A percentile compares a stretch with the other conserved stretches of the same genome.
Evolutionary conservation across 805 yeast species (phyloP).

Genomic region (Yamadazyma olivae): DNA sequence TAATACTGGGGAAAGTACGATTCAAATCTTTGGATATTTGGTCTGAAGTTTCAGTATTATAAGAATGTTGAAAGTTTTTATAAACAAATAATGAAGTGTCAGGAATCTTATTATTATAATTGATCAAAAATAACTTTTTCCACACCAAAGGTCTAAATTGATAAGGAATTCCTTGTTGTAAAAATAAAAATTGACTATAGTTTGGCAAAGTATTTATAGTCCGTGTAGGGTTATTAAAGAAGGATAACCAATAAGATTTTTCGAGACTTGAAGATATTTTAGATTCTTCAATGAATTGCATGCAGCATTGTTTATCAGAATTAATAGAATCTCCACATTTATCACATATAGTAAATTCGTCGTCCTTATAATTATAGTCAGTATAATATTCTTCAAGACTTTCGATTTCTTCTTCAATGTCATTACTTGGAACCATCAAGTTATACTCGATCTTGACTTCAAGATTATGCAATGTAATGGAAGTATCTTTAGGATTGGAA

Average conservation of each 20-base stretch:
- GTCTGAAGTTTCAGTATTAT: conserved; percentile 33
- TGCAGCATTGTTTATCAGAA: conserved; percentile 21
- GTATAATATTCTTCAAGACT: conserved; percentile 15
- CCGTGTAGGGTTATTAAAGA: conserved; percentile 41
- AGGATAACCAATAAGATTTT: conserved; percentile 42
- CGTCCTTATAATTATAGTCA: conserved; percentile 21
- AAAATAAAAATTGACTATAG: conserved; percentile 42
- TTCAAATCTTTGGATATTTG: conserved; percentile 56
- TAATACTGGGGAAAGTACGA: conserved; percentile 57
- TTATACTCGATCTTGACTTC: conserved; percentile 25
- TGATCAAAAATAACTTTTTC: conserved; percentile 36
- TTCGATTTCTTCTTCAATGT: conserved; percentile 1
- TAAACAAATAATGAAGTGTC: conserved; percentile 30
- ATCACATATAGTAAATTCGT: conserved; percentile 31
- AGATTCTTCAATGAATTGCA: conserved; percentile 17
- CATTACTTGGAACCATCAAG: conserved; percentile 11
- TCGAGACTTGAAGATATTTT: conserved; percentile 26
- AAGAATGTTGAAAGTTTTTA: conserved; percentile 42
- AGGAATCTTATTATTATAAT: conserved; percentile 27
- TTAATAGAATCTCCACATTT: conserved; percentile 25
- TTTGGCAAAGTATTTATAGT: conserved; percentile 47
- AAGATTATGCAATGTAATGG: conserved; percentile 21
- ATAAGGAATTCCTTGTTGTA: conserved; percentile 44
- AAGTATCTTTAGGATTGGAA: conserved; percentile 14
- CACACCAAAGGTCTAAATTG: conserved; percentile 43